phyloP scores from a whole-genome alignment of 306 rosid genomes.

The Acacia confusa region DNA sequence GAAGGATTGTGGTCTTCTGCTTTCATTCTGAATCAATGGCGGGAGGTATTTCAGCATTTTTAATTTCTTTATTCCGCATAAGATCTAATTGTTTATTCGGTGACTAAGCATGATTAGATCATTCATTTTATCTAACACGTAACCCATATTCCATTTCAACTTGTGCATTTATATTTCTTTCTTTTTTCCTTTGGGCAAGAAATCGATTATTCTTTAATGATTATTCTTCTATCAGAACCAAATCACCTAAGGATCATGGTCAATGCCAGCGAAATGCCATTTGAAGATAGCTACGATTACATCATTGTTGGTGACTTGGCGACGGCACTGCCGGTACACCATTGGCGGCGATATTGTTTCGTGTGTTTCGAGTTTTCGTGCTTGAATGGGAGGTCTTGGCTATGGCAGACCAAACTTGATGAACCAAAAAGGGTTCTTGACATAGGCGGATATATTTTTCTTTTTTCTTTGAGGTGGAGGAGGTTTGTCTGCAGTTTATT shows the following conservation, averaged over 20 bases:
- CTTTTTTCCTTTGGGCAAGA: slow-evolving; percentile 31
- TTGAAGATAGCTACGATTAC: not conserved
- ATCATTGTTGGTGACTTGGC: not conserved
- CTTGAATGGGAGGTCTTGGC: slow-evolving; percentile 73
- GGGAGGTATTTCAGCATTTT: too few species aligned
- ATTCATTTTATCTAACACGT: too few species aligned
- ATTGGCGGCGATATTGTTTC: slow-evolving; percentile 73
- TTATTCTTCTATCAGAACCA: not conserved
- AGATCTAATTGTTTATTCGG: too few species aligned
- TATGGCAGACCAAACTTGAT: slow-evolving; percentile 48
- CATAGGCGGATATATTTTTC: too few species aligned
- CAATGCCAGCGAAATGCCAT: not conserved
- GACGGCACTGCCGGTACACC: slow-evolving; percentile 89
- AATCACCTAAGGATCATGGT: not conserved
- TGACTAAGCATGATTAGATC: too few species aligned
- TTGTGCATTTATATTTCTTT: slow-evolving; percentile 7
- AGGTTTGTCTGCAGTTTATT: too few species aligned
- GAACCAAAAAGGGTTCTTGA: slow-evolving; percentile 90
- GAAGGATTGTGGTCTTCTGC: too few species aligned
- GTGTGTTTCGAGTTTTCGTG: slow-evolving; percentile 50
- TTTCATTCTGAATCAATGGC: too few species aligned
- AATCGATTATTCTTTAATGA: slow-evolving; percentile 9
- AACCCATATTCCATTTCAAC: not conserved
- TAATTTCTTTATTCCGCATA: too few species aligned
- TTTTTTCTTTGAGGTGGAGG: too few species aligned